These are phyloP conservation scores for Pittosporum tobira DNA, from an alignment of 129 eudicot species.

Conservation along the genomic window DNA sequence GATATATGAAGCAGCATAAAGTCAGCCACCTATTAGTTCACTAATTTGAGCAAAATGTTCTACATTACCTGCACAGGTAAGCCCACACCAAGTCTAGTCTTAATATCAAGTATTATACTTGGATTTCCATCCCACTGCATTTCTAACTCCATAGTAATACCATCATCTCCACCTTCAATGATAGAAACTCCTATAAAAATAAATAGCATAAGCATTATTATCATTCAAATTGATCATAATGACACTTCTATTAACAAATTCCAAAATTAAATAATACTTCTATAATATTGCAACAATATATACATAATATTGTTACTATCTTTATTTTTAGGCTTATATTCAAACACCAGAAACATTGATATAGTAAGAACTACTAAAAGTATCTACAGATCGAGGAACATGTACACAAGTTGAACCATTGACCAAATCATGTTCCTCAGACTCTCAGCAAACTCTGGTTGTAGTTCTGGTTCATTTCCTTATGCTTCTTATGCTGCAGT, in stretches of 20 bases:
- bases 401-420: not conserved
- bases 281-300: not conserved
- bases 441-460: not conserved
- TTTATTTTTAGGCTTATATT: not conserved
- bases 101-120: constrained; percentile 80
- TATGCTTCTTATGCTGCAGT: not conserved
- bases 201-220: not conserved
- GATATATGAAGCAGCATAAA: constrained; percentile 1
- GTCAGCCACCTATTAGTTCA: constrained; percentile 4
- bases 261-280: not conserved
- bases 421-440: not conserved
- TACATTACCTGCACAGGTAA: constrained; percentile 81
- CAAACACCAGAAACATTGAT: no score
- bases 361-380: no score
- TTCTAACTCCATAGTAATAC: constrained; percentile 88
- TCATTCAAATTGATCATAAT: not conserved
- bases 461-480: not conserved
- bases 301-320: not conserved
- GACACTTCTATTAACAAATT: not conserved
- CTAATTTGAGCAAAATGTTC: constrained; percentile 6
- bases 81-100: constrained; percentile 82
- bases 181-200: constrained; percentile 57
- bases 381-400: no score
- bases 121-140: constrained; percentile 99
- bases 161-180: constrained; percentile 65